Evolutionary conservation across 352 stramenopile species (phyloP), one percentile per base, ranked within the genome.

Genomic region (Pythium dissimile): DNA sequence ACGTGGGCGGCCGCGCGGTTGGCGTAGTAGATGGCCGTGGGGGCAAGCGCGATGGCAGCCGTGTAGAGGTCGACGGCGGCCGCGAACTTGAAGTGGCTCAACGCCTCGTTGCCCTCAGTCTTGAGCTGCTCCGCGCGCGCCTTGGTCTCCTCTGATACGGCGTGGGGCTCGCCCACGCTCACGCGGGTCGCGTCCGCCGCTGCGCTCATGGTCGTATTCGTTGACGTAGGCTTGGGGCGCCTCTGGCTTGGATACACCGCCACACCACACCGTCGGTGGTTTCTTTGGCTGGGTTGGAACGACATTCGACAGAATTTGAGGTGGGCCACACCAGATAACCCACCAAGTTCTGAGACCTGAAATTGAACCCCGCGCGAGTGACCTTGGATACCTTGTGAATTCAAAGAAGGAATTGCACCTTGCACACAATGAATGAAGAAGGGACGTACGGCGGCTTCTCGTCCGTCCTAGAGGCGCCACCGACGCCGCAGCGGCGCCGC

Each of bases 1-100:
- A 99, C 94, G 71, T 98, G 97, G 20, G 96, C 95, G 49, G 98
- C 91, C 6, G 97, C 96, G 21, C 95, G 84, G 73, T 98, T 98
- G 41, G 89, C 79, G 59, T 96, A 98, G 73, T 96, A 97, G 64
- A 98, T 95, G 28, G 94, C 89, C 15, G 84, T 97, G 12, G 90
- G 89, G 16, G 59, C 62, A 20, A 98, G 69, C 55, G 75, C 81
- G 52, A 98, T 97, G 16, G 92, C 94, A 39, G 85, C 64, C 44
- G 86, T 88, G 75, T 98, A 98, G 35, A 94, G 57, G 16, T 94
- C 82, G 8, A 96, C 72, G 16, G 93, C 93, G 13, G 74, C 55
- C 2, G 71, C 60, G 59, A 95, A 95, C 43, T 92, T 80, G 62
- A 93, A 93, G 54, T 91, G 76, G 51, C 69, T 58, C 35, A 97